Percentiles rank a stretch among this genome's conserved stretches.
phyloP scores from a whole-genome alignment of 768 basidiomycete species.

The Suillus ampliporus region DNA sequence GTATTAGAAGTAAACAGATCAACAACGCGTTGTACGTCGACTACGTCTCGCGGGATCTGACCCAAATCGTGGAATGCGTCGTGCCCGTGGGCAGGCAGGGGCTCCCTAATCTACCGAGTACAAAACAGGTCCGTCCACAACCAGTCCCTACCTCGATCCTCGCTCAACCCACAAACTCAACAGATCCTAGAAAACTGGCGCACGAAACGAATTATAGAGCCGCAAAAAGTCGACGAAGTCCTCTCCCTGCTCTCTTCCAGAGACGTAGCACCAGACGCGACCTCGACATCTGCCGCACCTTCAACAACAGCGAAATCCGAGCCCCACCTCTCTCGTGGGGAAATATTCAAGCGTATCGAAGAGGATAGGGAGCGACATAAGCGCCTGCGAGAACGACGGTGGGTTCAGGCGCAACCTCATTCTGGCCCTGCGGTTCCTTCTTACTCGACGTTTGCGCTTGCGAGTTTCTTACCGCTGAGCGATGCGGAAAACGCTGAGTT shows the following conservation, averaged over 20 bases:
- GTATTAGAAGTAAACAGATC: slow-evolving; percentile 30
- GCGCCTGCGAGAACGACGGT: slow-evolving; percentile 85
- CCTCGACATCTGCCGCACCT: slow-evolving; percentile 23
- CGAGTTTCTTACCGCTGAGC: slow-evolving; percentile 33
- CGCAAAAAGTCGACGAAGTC: slow-evolving; percentile 76
- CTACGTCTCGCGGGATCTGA: slow-evolving; percentile 79
- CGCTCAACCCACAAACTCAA: not conserved
- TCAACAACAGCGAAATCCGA: slow-evolving; percentile 31
- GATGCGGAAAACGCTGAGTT: slow-evolving; percentile 58
- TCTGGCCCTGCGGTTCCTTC: slow-evolving; percentile 13
- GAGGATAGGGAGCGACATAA: slow-evolving; percentile 94
- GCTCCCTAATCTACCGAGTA: slow-evolving; percentile 84
- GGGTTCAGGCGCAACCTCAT: slow-evolving; percentile 82
- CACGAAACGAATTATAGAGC: slow-evolving; percentile 82
- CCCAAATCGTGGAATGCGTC: slow-evolving; percentile 79
- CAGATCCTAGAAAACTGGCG: slow-evolving; percentile 95
- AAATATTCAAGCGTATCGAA: slow-evolving; percentile 86
- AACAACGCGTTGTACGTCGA: slow-evolving; percentile 70
- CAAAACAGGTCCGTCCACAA: slow-evolving; percentile 72
- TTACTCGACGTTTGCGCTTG: slow-evolving; percentile 22
- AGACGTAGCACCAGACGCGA: slow-evolving; percentile 28
- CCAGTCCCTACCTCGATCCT: not conserved
- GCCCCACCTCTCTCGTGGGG: slow-evolving; percentile 56
- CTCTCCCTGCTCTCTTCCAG: slow-evolving; percentile 61
- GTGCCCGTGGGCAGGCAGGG: slow-evolving; percentile 90